Evolutionary conservation across 768 basidiomycete species (phyloP).

Genomic region (Peribolospora kevripleyi): DNA sequence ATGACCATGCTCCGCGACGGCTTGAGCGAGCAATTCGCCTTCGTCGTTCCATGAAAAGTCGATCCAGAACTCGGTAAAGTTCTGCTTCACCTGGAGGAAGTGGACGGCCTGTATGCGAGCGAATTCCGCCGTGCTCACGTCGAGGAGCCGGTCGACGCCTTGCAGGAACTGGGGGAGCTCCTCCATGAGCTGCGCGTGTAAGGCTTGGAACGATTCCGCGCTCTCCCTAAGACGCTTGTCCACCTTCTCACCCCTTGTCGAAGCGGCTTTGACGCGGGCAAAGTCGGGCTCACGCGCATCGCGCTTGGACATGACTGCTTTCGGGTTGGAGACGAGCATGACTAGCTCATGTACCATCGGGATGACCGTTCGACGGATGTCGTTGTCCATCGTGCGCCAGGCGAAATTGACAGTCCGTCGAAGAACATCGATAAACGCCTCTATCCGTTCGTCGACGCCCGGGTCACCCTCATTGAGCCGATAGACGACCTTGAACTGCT

Average conservation of each 20-base stretch:
- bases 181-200: conserved; percentile 11
- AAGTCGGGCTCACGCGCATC: neutral
- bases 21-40: no score
- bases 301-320: conserved; percentile 12
- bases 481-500: conserved; percentile 12
- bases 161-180: conserved; percentile 14
- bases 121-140: conserved; percentile 1
- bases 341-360: conserved; percentile 11
- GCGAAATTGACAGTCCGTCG: neutral
- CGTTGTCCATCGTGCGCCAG: conserved; percentile 6
- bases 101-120: no score
- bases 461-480: conserved; percentile 2
- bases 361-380: conserved; percentile 7
- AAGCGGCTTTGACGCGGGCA: conserved; percentile 6
- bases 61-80: no score
- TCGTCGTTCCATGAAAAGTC: no score
- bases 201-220: conserved; percentile 10
- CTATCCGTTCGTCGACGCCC: neutral
- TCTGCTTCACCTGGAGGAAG: no score
- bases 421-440: conserved; percentile 7
- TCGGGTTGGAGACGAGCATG: conserved; percentile 11
- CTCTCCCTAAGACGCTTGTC: conserved; percentile 1
- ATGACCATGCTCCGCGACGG: no score
- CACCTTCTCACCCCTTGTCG: neutral
- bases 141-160: conserved; percentile 10